Base-by-base conservation (phyloP, 108 stramenopile genomes). In the Cyclotella sp. region DNA sequence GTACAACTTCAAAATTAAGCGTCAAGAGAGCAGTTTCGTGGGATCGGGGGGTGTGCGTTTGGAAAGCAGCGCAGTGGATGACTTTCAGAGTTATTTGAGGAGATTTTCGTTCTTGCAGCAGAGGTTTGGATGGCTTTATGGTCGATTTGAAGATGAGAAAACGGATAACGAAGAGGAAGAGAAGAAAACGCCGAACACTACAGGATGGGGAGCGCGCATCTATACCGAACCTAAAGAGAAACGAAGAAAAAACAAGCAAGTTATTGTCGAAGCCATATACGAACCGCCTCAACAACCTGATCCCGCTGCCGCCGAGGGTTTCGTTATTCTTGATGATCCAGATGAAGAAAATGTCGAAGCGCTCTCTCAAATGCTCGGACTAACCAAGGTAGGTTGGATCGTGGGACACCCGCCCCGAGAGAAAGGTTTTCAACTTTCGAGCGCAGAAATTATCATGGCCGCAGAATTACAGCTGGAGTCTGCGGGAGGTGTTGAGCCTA, bases 211-310 rank as follows among this genome's bases (percentile, higher is more conserved):
- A 29, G 81, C 81, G 24, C 47, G 81, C n/a, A 39, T 71, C 51
- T 62, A 57, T 39, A 41, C 65, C 5, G 44, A 70, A 39, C 39
- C 28, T 0, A 63, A 70, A 6, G 67, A 74, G 18, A 70, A 72
- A 68, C 34, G 52, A 14, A 62, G 63, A 19, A 69, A 75, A 49
- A 82, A 79, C 73, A 63, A 58, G 22, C 89, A 93, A 54, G 84
- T 87, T 0, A 47, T 83, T 28, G 97, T 97, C 16, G 97, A 99
- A 80, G 95, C 93, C 7, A 89, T 99, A 10, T 99, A 99, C 78
- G 98, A 99, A 79, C 98, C 98, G n/a, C 97, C 97, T 34, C 98
- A 99, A 78, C 88, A 95, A 72, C 77, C 90, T 9, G 91, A 93
- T 79, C 70, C 85, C 0, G 76, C 88, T 19, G 84, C 90, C 0